Evolutionary conservation across 2,329 filamentous ascomycete genomes (phyloP).

Genomic region (Xylariaceae sp.): DNA sequence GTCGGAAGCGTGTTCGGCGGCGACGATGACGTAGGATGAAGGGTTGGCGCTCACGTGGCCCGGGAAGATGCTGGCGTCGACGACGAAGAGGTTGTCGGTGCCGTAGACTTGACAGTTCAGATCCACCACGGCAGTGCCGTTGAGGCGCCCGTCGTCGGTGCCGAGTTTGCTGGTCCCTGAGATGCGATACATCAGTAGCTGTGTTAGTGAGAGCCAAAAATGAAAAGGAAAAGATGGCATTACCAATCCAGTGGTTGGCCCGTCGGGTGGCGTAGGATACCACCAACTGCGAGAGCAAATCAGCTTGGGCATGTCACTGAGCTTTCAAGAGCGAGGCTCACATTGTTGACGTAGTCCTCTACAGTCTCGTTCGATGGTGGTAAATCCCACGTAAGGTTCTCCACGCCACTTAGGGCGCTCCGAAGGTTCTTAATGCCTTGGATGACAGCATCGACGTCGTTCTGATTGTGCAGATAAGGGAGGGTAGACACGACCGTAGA

Average conservation of each 20-base stretch:
- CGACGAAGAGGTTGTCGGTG: conserved; percentile 62
- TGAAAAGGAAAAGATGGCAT: neutral
- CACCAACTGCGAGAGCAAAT: conserved; percentile 28
- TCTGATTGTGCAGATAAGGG: conserved; percentile 54
- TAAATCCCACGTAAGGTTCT: conserved; percentile 51
- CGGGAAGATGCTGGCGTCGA: conserved; percentile 64
- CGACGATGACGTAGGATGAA: conserved; percentile 37
- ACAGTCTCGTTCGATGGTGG: conserved; percentile 48
- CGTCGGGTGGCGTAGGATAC: conserved; percentile 38
- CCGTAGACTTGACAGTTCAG: conserved; percentile 59
- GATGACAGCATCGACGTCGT: conserved; percentile 59
- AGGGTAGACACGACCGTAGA: conserved; percentile 52
- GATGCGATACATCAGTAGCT: conserved; percentile 3
- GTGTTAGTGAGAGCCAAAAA: neutral
- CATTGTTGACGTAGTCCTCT: conserved; percentile 50
- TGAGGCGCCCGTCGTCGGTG: conserved; percentile 47
- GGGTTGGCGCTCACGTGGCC: conserved; percentile 66
- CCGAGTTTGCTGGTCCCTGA: conserved; percentile 56
- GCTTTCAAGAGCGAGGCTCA: conserved; percentile 27
- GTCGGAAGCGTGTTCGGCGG: conserved; percentile 35
- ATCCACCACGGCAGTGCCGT: conserved; percentile 57
- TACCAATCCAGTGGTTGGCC: conserved; percentile 48
- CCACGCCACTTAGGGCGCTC: conserved; percentile 46
- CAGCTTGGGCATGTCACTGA: neutral
- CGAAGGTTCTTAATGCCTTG: conserved; percentile 57